These are phyloP conservation scores for Flaveria sonorensis DNA, from an alignment of 129 eudicot species.

Conservation along the genomic window DNA sequence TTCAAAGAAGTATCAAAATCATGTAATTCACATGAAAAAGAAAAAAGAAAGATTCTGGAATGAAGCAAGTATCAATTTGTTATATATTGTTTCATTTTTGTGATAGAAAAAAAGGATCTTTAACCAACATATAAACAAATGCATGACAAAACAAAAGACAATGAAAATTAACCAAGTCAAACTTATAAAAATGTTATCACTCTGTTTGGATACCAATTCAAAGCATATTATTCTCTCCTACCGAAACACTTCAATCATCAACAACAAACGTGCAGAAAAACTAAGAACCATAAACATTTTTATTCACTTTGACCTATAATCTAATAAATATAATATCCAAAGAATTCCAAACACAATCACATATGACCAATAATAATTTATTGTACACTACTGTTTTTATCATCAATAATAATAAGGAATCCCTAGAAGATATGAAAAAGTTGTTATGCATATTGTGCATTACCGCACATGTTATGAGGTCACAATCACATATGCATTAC, in stretches of 20 bases:
- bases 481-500: too few relatives aligned
- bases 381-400: too few relatives aligned
- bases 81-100: constrained; percentile 29
- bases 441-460: too few relatives aligned
- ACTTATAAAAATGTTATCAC: constrained; percentile 22
- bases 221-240: constrained; percentile 24
- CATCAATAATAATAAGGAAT: too few relatives aligned
- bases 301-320: too few relatives aligned
- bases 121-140: constrained; percentile 12
- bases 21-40: constrained; percentile 20
- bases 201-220: constrained; percentile 14
- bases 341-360: too few relatives aligned
- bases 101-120: constrained; percentile 22
- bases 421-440: too few relatives aligned
- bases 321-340: constrained; percentile 1
- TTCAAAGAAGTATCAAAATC: not conserved
- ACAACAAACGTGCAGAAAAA: constrained; percentile 30
- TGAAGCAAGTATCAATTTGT: constrained; percentile 34
- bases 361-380: too few relatives aligned
- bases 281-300: constrained; percentile 22
- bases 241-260: constrained; percentile 32
- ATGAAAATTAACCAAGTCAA: constrained; percentile 36
- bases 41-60: constrained; percentile 27
- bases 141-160: constrained; percentile 36
- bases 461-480: too few relatives aligned